Evolutionary conservation across 257 asterid species (phyloP).

Genomic region (Solanum pennellii): DNA sequence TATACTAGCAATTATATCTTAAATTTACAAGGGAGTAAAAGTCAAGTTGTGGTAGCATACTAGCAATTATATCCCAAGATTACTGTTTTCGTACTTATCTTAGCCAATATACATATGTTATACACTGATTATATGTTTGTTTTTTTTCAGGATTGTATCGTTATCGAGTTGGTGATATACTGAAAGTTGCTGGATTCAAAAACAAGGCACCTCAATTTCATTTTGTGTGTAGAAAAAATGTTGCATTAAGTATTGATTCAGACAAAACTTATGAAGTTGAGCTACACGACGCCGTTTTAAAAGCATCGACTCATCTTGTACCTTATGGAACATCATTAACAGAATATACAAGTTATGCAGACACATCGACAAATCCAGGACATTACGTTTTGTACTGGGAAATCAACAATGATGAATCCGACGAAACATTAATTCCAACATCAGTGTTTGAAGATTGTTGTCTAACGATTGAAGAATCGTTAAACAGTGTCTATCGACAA

Average conservation of each 20-base stretch:
- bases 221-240: conserved; percentile 26
- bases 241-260: conserved; percentile 27
- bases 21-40: too few relatives aligned
- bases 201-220: conserved; percentile 32
- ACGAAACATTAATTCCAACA: conserved; percentile 1
- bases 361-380: conserved; percentile 22
- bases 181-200: conserved; percentile 25
- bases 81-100: background rate
- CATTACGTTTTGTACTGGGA: conserved; percentile 33
- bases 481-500: conserved; percentile 32
- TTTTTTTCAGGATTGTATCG: conserved; percentile 18
- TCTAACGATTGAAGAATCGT: conserved; percentile 22
- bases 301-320: conserved; percentile 4
- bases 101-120: background rate
- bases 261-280: conserved; percentile 34
- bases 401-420: background rate
- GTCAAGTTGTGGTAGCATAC: background rate
- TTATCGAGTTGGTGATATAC: conserved; percentile 33
- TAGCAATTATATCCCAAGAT: background rate
- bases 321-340: conserved; percentile 5
- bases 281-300: conserved; percentile 23
- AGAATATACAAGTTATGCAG: conserved; percentile 27
- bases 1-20: too few relatives aligned
- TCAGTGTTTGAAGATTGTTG: conserved; percentile 19
- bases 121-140: background rate